phyloP scores from a whole-genome alignment of 2,329 filamentous ascomycete genomes.

The Lachnellula subtilissima region DNA sequence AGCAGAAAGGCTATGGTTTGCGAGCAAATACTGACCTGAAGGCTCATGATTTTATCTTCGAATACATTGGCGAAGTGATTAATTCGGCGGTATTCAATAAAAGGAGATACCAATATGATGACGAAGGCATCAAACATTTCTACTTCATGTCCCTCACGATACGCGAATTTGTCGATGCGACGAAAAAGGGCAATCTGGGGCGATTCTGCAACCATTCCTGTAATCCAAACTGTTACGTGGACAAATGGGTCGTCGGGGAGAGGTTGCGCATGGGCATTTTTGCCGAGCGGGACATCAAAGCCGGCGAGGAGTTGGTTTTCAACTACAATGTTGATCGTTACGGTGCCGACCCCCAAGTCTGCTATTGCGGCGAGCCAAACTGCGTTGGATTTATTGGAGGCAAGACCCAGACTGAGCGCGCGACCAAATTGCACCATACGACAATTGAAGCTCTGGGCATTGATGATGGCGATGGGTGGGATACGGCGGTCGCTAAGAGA shows the following conservation, averaged over 20 bases:
- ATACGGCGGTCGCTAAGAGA: conserved; percentile 82
- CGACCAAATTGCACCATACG: conserved; percentile 82
- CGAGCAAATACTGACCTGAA: conserved; percentile 73
- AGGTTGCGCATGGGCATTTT: conserved; percentile 99
- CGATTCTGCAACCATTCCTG: conserved; percentile 99
- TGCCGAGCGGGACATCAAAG: conserved; percentile 74
- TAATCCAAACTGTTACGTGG: conserved; percentile 97
- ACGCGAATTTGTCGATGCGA: conserved; percentile 95
- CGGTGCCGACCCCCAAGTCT: conserved; percentile 91
- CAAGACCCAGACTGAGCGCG: conserved; percentile 94
- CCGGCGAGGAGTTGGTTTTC: conserved; percentile 94
- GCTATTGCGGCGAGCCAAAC: conserved; percentile 91
- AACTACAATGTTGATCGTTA: conserved; percentile 99
- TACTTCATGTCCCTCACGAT: conserved; percentile 99
- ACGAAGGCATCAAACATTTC: conserved; percentile 97
- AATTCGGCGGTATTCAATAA: conserved; percentile 84
- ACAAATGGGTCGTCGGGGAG: conserved; percentile 98
- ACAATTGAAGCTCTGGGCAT: conserved; percentile 95
- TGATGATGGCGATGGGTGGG: conserved; percentile 88
- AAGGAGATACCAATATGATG: conserved; percentile 88
- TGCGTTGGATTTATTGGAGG: conserved; percentile 96
- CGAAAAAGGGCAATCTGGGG: conserved; percentile 91
- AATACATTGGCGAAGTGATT: conserved; percentile 98
- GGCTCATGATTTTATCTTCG: conserved; percentile 88
- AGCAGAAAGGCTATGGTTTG: conserved; percentile 94